These are phyloP conservation scores for Penicillium silybi DNA, from an alignment of 495 filamentous ascomycete genomes.

Conservation along the genomic window DNA sequence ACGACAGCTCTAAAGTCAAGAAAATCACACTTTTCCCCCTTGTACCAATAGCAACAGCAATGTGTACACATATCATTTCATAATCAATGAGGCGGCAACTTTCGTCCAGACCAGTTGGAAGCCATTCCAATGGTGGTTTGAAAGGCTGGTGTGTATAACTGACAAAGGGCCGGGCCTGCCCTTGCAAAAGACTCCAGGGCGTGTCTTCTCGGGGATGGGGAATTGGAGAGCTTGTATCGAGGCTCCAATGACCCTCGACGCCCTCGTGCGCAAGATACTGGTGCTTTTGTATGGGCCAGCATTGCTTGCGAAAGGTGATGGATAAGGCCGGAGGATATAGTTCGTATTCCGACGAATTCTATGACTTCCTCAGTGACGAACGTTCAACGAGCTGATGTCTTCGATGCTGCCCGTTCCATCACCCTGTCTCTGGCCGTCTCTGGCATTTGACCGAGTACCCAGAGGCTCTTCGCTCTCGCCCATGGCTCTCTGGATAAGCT, in stretches of 20 bases:
- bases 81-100: background rate
- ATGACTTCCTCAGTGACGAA: conserved; percentile 38
- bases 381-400: conserved; percentile 46
- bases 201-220: background rate
- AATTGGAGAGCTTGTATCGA: background rate
- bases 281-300: background rate
- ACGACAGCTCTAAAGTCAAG: too few relatives aligned
- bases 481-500: conserved; percentile 71
- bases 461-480: conserved; percentile 49
- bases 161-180: background rate
- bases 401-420: conserved; percentile 53
- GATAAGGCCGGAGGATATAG: background rate
- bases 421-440: conserved; percentile 25
- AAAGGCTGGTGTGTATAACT: background rate
- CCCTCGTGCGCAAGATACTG: background rate
- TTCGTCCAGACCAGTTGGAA: background rate
- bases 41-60: too few relatives aligned
- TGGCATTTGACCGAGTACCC: conserved; percentile 22
- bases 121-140: background rate
- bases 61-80: background rate
- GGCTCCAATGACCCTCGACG: background rate
- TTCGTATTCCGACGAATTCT: background rate
- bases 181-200: background rate
- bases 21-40: too few relatives aligned
- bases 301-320: background rate